Percentiles rank a stretch among this genome's conserved stretches.
Conservation (phyloP, 352 stramenopile genomes). For the Globisporangium carolinianum region DNA sequence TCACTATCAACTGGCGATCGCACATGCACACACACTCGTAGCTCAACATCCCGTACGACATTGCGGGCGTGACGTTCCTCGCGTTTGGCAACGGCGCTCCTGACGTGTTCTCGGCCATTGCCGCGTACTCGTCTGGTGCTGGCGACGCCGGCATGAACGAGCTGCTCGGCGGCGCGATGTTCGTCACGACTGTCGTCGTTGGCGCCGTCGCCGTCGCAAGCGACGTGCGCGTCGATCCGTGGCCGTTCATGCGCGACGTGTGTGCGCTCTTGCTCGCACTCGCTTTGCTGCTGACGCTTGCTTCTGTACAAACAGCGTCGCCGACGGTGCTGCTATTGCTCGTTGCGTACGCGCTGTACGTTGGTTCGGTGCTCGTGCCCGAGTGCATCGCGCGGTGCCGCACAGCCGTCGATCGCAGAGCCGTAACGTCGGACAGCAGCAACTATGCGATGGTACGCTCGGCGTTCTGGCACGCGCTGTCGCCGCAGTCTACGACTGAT, state of each 20-base stretch:
- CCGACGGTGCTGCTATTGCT: constrained; percentile 40
- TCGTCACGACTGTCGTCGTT: constrained; percentile 92
- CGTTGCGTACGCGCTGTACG: constrained; percentile 47
- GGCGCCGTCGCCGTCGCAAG: constrained; percentile 81
- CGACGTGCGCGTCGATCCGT: constrained; percentile 50
- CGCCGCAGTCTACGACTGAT: constrained; percentile 18
- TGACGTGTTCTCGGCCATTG: constrained; percentile 93
- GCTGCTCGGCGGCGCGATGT: constrained; percentile 93
- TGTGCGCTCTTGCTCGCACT: constrained; percentile 29
- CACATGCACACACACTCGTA: constrained; percentile 13
- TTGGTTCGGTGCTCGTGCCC: constrained; percentile 47
- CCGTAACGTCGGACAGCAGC: not conserved
- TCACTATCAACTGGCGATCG: not conserved
- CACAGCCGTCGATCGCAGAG: not conserved
- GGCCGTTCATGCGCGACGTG: constrained; percentile 61
- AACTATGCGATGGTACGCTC: constrained; percentile 33
- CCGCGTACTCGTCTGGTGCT: constrained; percentile 71
- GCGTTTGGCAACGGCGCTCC: constrained; percentile 97
- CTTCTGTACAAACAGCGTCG: constrained; percentile 21
- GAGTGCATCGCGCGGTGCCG: constrained; percentile 35
- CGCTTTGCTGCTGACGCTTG: constrained; percentile 39
- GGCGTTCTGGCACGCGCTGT: constrained; percentile 73
- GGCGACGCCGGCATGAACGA: constrained; percentile 87
- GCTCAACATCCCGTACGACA: constrained; percentile 81
- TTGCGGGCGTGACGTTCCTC: constrained; percentile 96